Base-by-base conservation (phyloP, 2,329 filamentous ascomycete genomes). In the Fusarium nodosum region DNA sequence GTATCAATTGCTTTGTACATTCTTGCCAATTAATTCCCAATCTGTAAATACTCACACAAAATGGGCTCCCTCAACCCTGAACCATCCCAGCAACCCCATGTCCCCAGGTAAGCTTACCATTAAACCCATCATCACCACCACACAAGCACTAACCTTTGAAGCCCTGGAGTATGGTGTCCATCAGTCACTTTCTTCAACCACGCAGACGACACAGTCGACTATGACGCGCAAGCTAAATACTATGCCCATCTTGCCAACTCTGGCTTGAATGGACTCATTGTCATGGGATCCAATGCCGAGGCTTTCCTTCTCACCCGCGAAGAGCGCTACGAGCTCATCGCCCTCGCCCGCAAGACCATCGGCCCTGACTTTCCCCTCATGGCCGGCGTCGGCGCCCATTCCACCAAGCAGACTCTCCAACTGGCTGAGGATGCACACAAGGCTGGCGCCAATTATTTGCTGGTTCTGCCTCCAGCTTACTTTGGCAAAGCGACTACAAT, bases 331-430 rank as follows among this genome's bases (percentile, higher is more conserved):
- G 80, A 82, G 41, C 82, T 91, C n/a, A 82, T 92, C 26, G 76
- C 80, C 30, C 80, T 85, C 13, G 90, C 89, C 78, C 88, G 94
- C 60, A 91, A 93, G 75, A 88, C 88, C 52, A 91, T 97, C 48
- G 94, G 94, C 0, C 92, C 93, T 0, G 90, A 95, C 79, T 97
- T 95, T 79, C 94, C 94, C 31, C 85, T 97, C 69, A 94, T 96
- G 84, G 94, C 52, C 81, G 90, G 90, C 34, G 86, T 88, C 9
- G 85, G 88, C 20, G 88, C 86, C 1, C 89, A 91, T 77, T 90
- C 87, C 18, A 91, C 87, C 4, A 84, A 84, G 66, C 89, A 91
- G 77, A 86, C 87, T 5, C 82, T 90, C 2, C 85, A 90, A 75
- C 85, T 85, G 63, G 83, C 89, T 56, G 72, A 76, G 30, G 89